These are phyloP conservation scores for Gymnopilus dilepis DNA, from an alignment of 768 basidiomycete species.

Conservation along the genomic window DNA sequence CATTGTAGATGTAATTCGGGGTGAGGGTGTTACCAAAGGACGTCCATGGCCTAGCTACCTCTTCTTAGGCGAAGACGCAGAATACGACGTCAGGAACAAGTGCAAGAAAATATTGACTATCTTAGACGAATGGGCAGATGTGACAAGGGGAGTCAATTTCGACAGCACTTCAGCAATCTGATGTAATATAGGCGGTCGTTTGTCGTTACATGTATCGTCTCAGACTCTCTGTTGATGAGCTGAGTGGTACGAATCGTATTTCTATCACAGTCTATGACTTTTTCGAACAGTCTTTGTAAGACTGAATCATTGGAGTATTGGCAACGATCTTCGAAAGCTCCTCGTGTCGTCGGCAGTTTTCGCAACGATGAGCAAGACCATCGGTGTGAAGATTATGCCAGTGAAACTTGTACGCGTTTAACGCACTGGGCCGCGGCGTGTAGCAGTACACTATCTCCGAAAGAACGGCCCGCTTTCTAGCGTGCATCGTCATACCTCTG, in stretches of 20 bases:
- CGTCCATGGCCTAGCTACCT: conserved; percentile 35
- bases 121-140: conserved; percentile 62
- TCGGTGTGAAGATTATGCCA: no score
- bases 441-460: neutral
- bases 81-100: conserved; percentile 54
- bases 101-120: conserved; percentile 45
- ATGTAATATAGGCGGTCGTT: neutral
- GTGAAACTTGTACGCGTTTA: no score
- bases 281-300: no score
- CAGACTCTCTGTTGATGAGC: no score
- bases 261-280: no score
- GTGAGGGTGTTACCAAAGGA: conserved; percentile 47
- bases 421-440: no score
- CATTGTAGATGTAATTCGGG: conserved; percentile 50
- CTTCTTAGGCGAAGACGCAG: conserved; percentile 50
- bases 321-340: no score
- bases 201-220: no score
- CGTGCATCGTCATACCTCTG: neutral
- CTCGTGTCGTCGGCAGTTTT: no score
- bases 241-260: no score
- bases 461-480: neutral
- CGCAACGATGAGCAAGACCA: no score
- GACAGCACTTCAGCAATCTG: conserved; percentile 17
- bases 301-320: no score
- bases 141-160: conserved; percentile 48